Conservation (phyloP, 306 rosid species). For the Cicer bijugum region DNA sequence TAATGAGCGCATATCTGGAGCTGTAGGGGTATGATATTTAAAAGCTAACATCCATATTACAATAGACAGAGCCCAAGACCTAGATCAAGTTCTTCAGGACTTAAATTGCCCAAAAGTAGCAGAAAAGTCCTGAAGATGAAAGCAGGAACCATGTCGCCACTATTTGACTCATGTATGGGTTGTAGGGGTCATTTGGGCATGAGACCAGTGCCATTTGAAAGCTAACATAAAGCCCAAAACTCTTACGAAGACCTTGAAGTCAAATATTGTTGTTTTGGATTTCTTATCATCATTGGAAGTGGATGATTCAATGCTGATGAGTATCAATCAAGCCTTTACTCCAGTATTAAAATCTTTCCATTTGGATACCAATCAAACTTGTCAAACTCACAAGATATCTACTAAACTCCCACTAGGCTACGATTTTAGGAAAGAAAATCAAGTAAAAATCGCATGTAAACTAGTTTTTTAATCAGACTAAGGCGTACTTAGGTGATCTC, state of each 20-base stretch:
- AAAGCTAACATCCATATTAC: conserved; percentile 8
- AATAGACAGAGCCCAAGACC: conserved; percentile 7
- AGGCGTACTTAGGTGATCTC: neutral
- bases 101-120: neutral
- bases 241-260: neutral
- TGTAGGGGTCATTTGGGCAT: neutral
- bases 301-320: neutral
- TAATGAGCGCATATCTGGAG: neutral
- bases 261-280: conserved; percentile 2
- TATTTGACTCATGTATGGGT: neutral
- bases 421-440: too few species aligned
- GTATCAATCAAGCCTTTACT: neutral
- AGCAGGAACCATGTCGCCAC: neutral
- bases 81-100: neutral
- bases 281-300: neutral
- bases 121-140: neutral
- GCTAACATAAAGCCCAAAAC: neutral
- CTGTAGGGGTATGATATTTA: neutral
- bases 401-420: neutral
- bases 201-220: neutral
- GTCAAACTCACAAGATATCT: neutral
- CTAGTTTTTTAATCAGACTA: too few species aligned
- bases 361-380: neutral
- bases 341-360: neutral
- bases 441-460: too few species aligned